phyloP scores from a whole-genome alignment of 225 moss, liverwort and hornwort genomes.

The Bryoerythrophyllum caledonicum region DNA sequence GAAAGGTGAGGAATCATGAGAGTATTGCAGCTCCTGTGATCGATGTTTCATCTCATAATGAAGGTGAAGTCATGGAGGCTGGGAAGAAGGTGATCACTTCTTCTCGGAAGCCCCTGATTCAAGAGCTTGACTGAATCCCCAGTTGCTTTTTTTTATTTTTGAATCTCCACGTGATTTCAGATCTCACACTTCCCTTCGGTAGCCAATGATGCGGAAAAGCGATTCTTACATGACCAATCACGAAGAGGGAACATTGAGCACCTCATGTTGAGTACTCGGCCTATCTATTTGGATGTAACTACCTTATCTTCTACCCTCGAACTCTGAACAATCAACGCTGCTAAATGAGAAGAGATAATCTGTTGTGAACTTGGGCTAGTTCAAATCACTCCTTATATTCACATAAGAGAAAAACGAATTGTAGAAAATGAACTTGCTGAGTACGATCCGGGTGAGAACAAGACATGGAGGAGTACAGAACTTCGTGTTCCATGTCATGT shows the following conservation, averaged over 20 bases:
- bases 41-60: slow-evolving; percentile 6
- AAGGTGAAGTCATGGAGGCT: slow-evolving; percentile 8
- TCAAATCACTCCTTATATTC: not conserved
- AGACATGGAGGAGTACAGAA: not conserved
- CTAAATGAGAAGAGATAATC: no score
- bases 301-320: no score
- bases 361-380: not conserved
- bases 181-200: no score
- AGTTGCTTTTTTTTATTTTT: no score
- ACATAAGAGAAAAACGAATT: not conserved
- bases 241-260: no score
- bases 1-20: slow-evolving; percentile 18
- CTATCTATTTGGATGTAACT: no score
- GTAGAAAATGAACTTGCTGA: not conserved
- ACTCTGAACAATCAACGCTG: no score
- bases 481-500: no score
- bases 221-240: no score
- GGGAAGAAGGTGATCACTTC: not conserved
- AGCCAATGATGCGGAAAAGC: no score
- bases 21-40: slow-evolving; percentile 22
- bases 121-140: slow-evolving; percentile 3
- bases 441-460: not conserved
- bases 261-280: no score
- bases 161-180: no score
- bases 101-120: slow-evolving; percentile 8